These are phyloP conservation scores for Lindgomyces ingoldianus DNA, from an alignment of 495 filamentous ascomycete genomes.

Conservation along the genomic window DNA sequence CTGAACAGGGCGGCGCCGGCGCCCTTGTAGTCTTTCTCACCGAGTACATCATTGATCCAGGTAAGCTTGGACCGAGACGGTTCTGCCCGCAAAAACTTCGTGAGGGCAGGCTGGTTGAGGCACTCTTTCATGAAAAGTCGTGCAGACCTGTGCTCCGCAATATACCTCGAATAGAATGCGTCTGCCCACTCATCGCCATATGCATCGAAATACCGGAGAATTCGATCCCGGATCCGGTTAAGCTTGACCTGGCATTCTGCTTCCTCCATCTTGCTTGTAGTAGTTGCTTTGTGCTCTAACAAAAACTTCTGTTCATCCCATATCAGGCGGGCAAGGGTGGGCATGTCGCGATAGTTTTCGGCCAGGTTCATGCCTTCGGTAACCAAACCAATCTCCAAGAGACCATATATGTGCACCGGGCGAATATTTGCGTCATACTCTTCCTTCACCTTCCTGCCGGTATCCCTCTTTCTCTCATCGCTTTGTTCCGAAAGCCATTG, in stretches of 20 bases:
- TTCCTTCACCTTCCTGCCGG: constrained; percentile 52
- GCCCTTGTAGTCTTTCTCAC: constrained; percentile 67
- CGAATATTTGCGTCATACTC: constrained; percentile 55
- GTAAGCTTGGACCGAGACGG: constrained; percentile 71
- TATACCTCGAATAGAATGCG: constrained; percentile 74
- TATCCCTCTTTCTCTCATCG: constrained; percentile 50
- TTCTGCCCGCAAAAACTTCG: constrained; percentile 70
- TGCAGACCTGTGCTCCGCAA: constrained; percentile 63
- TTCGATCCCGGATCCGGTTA: constrained; percentile 31
- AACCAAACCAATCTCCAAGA: constrained; percentile 68
- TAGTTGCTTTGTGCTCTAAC: constrained; percentile 5
- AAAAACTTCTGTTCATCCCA: constrained; percentile 31
- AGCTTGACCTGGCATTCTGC: constrained; percentile 27
- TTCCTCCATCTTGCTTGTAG: constrained; percentile 31
- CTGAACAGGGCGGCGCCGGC: constrained; percentile 68
- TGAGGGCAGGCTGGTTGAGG: constrained; percentile 65
- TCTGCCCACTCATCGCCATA: constrained; percentile 72
- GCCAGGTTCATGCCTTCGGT: constrained; percentile 65
- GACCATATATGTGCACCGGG: constrained; percentile 58
- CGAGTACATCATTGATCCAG: constrained; percentile 87
- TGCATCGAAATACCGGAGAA: constrained; percentile 40
- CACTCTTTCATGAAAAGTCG: constrained; percentile 65
- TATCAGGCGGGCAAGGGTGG: constrained; percentile 41
- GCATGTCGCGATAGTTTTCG: constrained; percentile 58
- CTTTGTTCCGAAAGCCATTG: constrained; percentile 59